Evolutionary conservation across 2,329 filamentous ascomycete species (phyloP), one percentile per base, ranked within the genome.

Genomic region (Decorospora gaudefroyi): DNA sequence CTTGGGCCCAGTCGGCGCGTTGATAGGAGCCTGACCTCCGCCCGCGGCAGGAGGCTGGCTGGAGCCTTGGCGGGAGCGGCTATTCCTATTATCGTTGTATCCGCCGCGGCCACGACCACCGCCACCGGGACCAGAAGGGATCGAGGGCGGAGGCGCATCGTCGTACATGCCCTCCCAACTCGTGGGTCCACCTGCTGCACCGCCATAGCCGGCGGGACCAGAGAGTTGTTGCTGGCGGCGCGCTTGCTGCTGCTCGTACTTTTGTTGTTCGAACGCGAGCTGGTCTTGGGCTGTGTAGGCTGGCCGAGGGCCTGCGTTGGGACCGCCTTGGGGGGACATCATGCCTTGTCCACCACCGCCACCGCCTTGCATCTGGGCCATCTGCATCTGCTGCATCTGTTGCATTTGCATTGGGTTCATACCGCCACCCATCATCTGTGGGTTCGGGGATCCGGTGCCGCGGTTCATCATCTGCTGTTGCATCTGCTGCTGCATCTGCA

Each of bases 111-210:
- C 53, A 13, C 49, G 16, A n/a, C n/a, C n/a, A n/a, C 35, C 38
- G 5, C 43, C 62, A 42, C 74, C 72, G 36, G 78, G 76, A 32
- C 76, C 78, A 11, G 74, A 76, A 58, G 73, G 76, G 56, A 85
- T 80, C 59, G 85, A 85, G 4, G 89, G 89, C 66, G 92, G 89
- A 11, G 90, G 91, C 2, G 91, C 88, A 68, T 96, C 92, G 67
- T 97, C 92, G 70, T 96, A 97, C 90, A 96, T 96, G 63, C 92
- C 92, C 70, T 97, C 92, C 90, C 91, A 96, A 27, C 86, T 91
- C 16, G 88, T 89, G n/a, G 87, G 86, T 11, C 83, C 84, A 30
- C 82, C 83, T 43, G 42, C 39, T 9, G 76, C 75, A 25, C 74
- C 79, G 34, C 74, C 79, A 68, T 67, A 71, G 17, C 71, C 71